A percentile compares a stretch with the other conserved stretches of the same genome.
phyloP scores from a whole-genome alignment of 805 yeast species.

The Debaryomyces tyrocola region DNA sequence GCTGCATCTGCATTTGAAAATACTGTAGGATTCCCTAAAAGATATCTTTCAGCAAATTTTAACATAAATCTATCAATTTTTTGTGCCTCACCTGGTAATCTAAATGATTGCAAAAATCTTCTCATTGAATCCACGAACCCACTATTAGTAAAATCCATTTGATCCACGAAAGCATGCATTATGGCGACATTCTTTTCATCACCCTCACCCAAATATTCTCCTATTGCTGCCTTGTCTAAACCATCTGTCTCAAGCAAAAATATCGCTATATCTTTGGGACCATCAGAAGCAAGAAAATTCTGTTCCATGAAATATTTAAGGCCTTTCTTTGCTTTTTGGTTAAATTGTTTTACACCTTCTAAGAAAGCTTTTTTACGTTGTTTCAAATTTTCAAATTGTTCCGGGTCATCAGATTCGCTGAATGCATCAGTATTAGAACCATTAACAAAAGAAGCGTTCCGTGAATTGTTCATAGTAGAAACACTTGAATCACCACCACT shows the following conservation, averaged over 20 bases:
- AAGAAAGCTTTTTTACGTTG: conserved; percentile 77
- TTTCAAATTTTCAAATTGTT: conserved; percentile 82
- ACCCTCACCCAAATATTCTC: conserved; percentile 92
- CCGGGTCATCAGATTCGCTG: conserved; percentile 65
- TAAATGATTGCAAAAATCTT: conserved; percentile 77
- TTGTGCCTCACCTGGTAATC: conserved; percentile 98
- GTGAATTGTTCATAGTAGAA: conserved; percentile 23
- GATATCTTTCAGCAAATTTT: conserved; percentile 91
- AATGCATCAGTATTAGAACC: conserved; percentile 10
- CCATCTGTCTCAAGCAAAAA: conserved; percentile 73
- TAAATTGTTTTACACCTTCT: conserved; percentile 78
- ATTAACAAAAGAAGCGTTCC: conserved; percentile 21
- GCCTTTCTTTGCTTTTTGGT: conserved; percentile 83
- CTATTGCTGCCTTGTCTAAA: conserved; percentile 78
- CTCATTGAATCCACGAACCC: conserved; percentile 86
- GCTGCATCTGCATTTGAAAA: conserved; percentile 94
- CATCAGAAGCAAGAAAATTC: conserved; percentile 60
- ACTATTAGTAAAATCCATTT: conserved; percentile 69
- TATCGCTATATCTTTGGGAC: conserved; percentile 69
- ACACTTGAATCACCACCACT: conserved; percentile 32
- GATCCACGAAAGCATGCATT: conserved; percentile 92
- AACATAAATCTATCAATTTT: conserved; percentile 96
- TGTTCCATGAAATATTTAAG: conserved; percentile 58
- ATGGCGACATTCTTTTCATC: conserved; percentile 71
- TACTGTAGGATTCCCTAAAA: conserved; percentile 81